Evolutionary conservation across 306 rosid species (phyloP).

Genomic region (Senna siamea): DNA sequence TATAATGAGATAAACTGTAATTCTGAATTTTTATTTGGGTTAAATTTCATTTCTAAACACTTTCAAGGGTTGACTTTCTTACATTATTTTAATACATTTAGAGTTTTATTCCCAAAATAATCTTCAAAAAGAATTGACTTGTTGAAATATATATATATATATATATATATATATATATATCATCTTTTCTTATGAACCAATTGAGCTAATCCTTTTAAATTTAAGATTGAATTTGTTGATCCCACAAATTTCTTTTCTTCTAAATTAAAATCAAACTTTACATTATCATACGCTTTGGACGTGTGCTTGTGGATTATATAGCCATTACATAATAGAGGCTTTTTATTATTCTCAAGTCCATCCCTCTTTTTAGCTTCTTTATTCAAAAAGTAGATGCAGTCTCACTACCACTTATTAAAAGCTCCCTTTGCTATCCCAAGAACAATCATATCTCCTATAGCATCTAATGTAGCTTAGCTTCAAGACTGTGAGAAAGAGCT

Average conservation of each 20-base stretch:
- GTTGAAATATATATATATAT: no score
- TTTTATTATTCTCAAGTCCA: slow-evolving; percentile 30
- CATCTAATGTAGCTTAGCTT: slow-evolving; percentile 30
- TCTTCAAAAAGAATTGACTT: no score
- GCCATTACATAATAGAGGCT: not conserved
- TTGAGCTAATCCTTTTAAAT: no score
- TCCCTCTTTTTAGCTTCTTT: slow-evolving; percentile 31
- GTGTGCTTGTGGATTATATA: not conserved
- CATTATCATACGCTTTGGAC: slow-evolving; percentile 21
- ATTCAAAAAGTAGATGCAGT: slow-evolving; percentile 39
- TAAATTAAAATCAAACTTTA: slow-evolving; percentile 29
- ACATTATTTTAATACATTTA: no score
- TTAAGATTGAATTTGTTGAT: not conserved
- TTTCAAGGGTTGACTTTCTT: no score
- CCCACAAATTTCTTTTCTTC: slow-evolving; percentile 28
- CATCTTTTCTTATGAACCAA: no score
- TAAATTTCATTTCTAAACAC: no score
- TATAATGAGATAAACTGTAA: no score
- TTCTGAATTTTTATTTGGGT: no score
- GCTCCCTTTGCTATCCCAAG: slow-evolving; percentile 37
- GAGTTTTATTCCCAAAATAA: no score
- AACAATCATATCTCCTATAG: slow-evolving; percentile 49
- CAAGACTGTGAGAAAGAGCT: slow-evolving; percentile 35
- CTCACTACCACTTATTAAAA: slow-evolving; percentile 44
- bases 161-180: no score